Evolutionary conservation across 2,329 filamentous ascomycete genomes (phyloP).

Genomic region (Colletotrichum lini): DNA sequence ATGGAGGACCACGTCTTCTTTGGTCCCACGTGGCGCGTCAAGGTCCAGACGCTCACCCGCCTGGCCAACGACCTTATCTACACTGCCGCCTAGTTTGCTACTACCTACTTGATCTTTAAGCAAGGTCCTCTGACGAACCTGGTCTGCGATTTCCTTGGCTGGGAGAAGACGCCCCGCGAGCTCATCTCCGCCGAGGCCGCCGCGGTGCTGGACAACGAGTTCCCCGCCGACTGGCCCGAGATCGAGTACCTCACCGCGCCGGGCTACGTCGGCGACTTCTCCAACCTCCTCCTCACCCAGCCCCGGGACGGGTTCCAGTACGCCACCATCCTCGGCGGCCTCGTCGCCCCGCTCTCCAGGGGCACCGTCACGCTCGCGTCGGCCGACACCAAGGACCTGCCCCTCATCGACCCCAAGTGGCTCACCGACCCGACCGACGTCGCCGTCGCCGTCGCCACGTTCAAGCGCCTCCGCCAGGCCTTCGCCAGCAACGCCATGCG

Average conservation of each 20-base stretch:
- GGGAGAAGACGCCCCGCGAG: slow-evolving; percentile 43
- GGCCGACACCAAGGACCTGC: slow-evolving; percentile 52
- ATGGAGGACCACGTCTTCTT: slow-evolving; percentile 83
- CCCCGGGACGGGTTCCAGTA: slow-evolving; percentile 43
- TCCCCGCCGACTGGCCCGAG: slow-evolving; percentile 36
- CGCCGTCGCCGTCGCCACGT: slow-evolving; percentile 59
- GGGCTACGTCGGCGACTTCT: slow-evolving; percentile 43
- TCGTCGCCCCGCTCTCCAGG: slow-evolving; percentile 58
- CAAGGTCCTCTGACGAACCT: slow-evolving; percentile 44
- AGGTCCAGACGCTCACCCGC: slow-evolving; percentile 42
- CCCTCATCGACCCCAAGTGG: slow-evolving; percentile 63
- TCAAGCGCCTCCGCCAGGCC: slow-evolving; percentile 58
- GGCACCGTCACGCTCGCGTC: slow-evolving; percentile 60
- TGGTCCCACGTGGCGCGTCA: slow-evolving; percentile 40
- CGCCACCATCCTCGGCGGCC: slow-evolving; percentile 44
- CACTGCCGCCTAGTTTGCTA: slow-evolving; percentile 18
- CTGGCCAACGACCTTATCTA: slow-evolving; percentile 34
- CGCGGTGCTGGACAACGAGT: slow-evolving; percentile 14
- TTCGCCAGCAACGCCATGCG: slow-evolving; percentile 49
- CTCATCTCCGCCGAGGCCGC: slow-evolving; percentile 32
- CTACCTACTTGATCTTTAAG: slow-evolving; percentile 20
- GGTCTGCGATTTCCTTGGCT: slow-evolving; percentile 44
- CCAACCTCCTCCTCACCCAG: slow-evolving; percentile 28
- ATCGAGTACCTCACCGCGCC: slow-evolving; percentile 38
- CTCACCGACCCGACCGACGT: slow-evolving; percentile 59